Conservation (phyloP, 1,139 yeast species). For the Taphrina wiesneri region DNA sequence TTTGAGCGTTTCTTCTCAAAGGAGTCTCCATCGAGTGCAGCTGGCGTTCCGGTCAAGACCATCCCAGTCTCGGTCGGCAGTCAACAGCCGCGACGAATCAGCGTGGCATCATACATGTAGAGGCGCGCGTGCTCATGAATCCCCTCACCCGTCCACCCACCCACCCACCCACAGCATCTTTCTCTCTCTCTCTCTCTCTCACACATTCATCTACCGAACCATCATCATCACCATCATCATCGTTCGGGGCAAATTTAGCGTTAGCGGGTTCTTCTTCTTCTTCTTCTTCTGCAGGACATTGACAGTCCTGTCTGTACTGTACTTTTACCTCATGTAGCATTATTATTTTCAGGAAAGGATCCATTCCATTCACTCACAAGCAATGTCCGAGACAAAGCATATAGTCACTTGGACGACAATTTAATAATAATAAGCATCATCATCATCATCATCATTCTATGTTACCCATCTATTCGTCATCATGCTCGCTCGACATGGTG, state of each 20-base stretch:
- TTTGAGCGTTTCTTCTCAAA: slow-evolving; percentile 32
- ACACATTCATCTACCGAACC: not conserved
- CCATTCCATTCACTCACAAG: no score
- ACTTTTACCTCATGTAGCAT: not conserved
- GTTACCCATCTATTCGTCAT: not conserved
- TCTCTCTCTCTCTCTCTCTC: not conserved
- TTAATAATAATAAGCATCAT: no score
- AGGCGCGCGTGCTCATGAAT: no score
- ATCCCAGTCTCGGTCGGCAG: slow-evolving; percentile 15
- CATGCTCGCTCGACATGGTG: not conserved
- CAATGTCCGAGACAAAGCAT: no score
- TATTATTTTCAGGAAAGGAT: not conserved
- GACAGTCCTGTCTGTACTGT: not conserved
- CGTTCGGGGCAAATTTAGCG: not conserved
- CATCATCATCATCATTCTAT: not conserved
- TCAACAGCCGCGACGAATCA: slow-evolving; percentile 25
- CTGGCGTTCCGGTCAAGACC: slow-evolving; percentile 27
- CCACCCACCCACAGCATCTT: not conserved
- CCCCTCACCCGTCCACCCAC: not conserved
- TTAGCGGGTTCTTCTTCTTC: not conserved
- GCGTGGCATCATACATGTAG: slow-evolving; percentile 27
- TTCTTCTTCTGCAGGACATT: not conserved
- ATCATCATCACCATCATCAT: not conserved
- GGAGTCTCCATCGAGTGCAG: not conserved
- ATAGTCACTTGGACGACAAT: no score